Evolutionary conservation across 75 land plant genomes (phyloP).

Genomic region (Ceratopteris richardii): DNA sequence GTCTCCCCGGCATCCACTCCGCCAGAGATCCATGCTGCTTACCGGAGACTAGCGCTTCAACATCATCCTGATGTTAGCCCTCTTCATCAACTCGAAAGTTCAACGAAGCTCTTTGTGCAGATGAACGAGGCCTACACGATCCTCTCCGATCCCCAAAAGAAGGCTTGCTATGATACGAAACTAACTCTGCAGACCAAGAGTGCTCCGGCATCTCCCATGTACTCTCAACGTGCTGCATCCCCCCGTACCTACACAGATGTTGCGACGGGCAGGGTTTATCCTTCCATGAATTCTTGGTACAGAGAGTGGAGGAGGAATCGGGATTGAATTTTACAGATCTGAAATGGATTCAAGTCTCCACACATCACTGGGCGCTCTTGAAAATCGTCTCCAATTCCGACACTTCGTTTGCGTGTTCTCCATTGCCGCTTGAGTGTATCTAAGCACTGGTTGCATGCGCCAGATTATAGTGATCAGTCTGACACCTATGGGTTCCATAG

Average conservation of each 20-base stretch:
- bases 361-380: too few relatives aligned
- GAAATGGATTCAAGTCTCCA: too few relatives aligned
- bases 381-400: too few relatives aligned
- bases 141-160: conserved; percentile 35
- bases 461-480: too few relatives aligned
- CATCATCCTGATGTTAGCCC: conserved; percentile 58
- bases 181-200: too few relatives aligned
- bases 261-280: not conserved
- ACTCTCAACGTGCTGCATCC: not conserved
- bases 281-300: not conserved
- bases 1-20: conserved; percentile 27
- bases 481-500: too few relatives aligned
- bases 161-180: conserved; percentile 25
- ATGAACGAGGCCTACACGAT: conserved; percentile 41
- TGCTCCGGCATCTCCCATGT: too few relatives aligned
- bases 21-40: conserved; percentile 56
- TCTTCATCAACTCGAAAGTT: conserved; percentile 5
- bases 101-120: conserved; percentile 30
- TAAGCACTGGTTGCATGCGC: too few relatives aligned
- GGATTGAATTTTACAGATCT: too few relatives aligned
- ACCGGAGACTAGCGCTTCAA: conserved; percentile 46
- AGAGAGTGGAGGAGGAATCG: not conserved
- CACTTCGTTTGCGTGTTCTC: too few relatives aligned
- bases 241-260: not conserved
- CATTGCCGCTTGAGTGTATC: too few relatives aligned